Evolutionary conservation across 2,329 filamentous ascomycete genomes (phyloP).

Genomic region (Pyrenochaeta sp.): DNA sequence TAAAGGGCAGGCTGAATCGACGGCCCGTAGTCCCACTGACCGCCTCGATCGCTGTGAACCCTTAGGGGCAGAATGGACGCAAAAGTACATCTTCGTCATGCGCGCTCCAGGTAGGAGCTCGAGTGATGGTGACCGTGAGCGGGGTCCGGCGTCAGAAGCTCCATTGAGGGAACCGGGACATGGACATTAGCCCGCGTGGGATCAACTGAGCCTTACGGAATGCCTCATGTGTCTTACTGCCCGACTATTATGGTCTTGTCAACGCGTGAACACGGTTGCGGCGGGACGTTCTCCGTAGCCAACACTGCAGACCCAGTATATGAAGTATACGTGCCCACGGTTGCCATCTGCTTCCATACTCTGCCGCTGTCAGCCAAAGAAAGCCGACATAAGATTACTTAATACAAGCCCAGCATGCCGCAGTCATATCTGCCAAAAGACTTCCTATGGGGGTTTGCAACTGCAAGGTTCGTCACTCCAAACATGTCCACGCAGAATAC

Average conservation of each 20-base stretch:
- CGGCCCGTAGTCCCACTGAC: slow-evolving; percentile 49
- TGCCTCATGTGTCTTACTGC: slow-evolving; percentile 36
- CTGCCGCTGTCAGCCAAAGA: slow-evolving; percentile 14
- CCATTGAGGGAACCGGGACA: slow-evolving; percentile 33
- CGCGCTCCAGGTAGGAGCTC: slow-evolving; percentile 25
- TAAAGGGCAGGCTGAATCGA: slow-evolving; percentile 46
- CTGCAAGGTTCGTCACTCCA: slow-evolving; percentile 49
- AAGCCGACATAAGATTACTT: slow-evolving; percentile 12
- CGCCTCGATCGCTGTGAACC: slow-evolving; percentile 37
- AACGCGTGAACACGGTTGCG: slow-evolving; percentile 45
- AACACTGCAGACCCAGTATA: slow-evolving; percentile 40
- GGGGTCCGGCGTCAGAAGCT: slow-evolving; percentile 23
- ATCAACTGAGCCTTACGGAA: slow-evolving; percentile 25
- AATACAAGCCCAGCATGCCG: slow-evolving; percentile 36
- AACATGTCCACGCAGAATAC: slow-evolving; percentile 26
- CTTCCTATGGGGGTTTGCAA: slow-evolving; percentile 54
- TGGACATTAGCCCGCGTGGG: slow-evolving; percentile 23
- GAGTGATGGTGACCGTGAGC: slow-evolving; percentile 22
- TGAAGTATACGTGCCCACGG: slow-evolving; percentile 38
- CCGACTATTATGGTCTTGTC: slow-evolving; percentile 35
- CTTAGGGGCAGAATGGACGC: slow-evolving; percentile 41
- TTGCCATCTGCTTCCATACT: slow-evolving; percentile 12
- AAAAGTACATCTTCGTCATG: slow-evolving; percentile 33
- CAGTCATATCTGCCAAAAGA: slow-evolving; percentile 49
- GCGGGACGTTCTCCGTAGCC: slow-evolving; percentile 48